A percentile compares a stretch with the other conserved stretches of the same genome.
phyloP scores from a whole-genome alignment of 148 eudicot genomes.

The Heliamphora exappendiculata region DNA sequence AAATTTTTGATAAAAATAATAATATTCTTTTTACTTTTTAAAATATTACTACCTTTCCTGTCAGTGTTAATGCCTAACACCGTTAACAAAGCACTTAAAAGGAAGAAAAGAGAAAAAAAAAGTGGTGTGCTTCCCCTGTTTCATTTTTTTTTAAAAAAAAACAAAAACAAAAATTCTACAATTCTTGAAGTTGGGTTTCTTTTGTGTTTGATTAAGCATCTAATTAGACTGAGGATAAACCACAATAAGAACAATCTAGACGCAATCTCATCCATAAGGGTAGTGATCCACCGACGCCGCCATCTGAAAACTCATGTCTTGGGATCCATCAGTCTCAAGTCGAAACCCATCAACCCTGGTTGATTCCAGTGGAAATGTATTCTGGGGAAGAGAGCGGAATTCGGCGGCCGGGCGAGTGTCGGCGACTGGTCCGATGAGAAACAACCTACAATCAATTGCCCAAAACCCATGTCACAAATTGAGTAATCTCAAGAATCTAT shows the following conservation, averaged over 20 bases:
- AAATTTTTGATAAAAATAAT: no score
- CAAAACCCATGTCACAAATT: constrained; percentile 20
- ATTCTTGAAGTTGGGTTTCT: no score
- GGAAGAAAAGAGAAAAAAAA: no score
- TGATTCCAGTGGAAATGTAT: constrained; percentile 61
- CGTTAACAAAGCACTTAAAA: no score
- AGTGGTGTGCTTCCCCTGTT: no score
- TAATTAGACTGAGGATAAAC: constrained; percentile 5
- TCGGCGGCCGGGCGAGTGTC: constrained; percentile 24
- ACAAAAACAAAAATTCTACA: no score
- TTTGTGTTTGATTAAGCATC: no score
- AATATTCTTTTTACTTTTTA: no score
- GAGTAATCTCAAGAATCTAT: not conserved
- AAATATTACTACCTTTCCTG: no score
- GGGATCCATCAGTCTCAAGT: constrained; percentile 32
- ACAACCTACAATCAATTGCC: constrained; percentile 40
- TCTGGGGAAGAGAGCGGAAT: constrained; percentile 19
- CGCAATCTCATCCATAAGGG: constrained; percentile 45
- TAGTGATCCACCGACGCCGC: constrained; percentile 51
- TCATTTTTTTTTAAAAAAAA: no score
- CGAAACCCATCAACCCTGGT: constrained; percentile 32
- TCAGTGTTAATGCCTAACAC: no score
- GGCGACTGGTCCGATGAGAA: constrained; percentile 52
- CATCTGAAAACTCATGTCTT: constrained; percentile 51
- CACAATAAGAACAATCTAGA: not conserved